phyloP scores from a whole-genome alignment of 192 early-diverging fungal genomes.

The Podila epigama region DNA sequence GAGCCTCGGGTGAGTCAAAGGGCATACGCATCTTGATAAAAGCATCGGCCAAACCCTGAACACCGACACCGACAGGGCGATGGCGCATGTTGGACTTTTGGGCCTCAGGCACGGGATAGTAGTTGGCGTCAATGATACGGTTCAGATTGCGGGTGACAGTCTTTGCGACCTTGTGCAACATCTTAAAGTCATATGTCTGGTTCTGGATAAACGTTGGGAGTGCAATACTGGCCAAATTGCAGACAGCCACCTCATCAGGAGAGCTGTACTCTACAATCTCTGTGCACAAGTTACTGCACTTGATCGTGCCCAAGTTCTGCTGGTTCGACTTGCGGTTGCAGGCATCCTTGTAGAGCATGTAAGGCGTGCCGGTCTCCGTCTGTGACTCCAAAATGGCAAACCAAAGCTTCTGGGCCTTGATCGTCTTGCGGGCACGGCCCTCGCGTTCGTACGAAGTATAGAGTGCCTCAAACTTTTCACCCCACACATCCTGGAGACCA shows the following conservation, averaged over 20 bases:
- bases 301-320: conserved; percentile 99
- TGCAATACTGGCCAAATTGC: conserved; percentile 95
- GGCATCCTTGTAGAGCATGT: conserved; percentile 99
- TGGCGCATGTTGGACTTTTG: conserved; percentile 91
- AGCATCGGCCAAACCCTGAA: conserved; percentile 97
- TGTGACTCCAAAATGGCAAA: conserved; percentile 95
- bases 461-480: conserved; percentile 88
- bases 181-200: conserved; percentile 81
- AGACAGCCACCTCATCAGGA: conserved; percentile 97
- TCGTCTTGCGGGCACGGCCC: conserved; percentile 85
- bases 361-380: conserved; percentile 97
- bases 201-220: conserved; percentile 85
- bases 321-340: conserved; percentile 99
- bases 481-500: conserved; percentile 91
- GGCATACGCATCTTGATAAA: conserved; percentile 95
- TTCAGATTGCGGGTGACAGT: conserved; percentile 92
- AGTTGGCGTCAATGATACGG: conserved; percentile 98
- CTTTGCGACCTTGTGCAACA: conserved; percentile 86
- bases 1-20: conserved; percentile 89
- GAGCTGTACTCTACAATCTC: conserved; percentile 97
- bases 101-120: conserved; percentile 93
- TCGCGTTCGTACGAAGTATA: conserved; percentile 86
- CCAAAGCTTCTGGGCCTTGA: conserved; percentile 99
- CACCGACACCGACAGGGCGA: conserved; percentile 97
- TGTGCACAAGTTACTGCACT: conserved; percentile 97